Evolutionary conservation across 331 rosid genomes (phyloP).

Genomic region (Acacia pycnantha): DNA sequence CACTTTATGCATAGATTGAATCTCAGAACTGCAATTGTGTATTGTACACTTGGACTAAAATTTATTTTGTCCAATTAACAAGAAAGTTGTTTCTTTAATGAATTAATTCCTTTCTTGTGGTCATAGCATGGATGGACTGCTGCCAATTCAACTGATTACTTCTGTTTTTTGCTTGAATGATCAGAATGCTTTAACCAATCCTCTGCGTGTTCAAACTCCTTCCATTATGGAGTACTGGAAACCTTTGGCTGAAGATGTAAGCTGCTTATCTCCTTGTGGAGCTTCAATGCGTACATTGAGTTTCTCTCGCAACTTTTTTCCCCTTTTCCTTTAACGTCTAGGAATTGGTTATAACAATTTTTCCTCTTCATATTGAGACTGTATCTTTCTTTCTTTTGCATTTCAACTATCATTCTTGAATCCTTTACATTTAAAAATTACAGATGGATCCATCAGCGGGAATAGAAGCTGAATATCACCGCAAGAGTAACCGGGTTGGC

Average conservation of each 20-base stretch:
- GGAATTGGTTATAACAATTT: constrained; percentile 7
- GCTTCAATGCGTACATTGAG: background rate
- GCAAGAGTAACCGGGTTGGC: constrained; percentile 76
- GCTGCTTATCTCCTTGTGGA: constrained; percentile 33
- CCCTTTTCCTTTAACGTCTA: background rate
- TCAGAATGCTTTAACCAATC: constrained; percentile 88
- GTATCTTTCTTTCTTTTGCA: background rate
- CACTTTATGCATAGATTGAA: background rate
- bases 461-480: constrained; percentile 91
- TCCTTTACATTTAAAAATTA: constrained; percentile 1
- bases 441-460: constrained; percentile 95
- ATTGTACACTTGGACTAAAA: background rate
- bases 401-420: constrained; percentile 7
- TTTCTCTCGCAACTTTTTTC: constrained; percentile 4
- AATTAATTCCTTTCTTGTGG: constrained; percentile 15
- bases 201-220: constrained; percentile 95
- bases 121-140: constrained; percentile 6
- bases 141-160: constrained; percentile 4
- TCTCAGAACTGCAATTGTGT: background rate
- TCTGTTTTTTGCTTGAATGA: constrained; percentile 28
- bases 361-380: constrained; percentile 3
- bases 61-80: background rate
- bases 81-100: background rate
- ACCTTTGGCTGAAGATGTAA: constrained; percentile 95
- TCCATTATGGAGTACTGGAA: constrained; percentile 88